phyloP scores from a whole-genome alignment of 192 early-diverging fungal genomes.

The Coemansia sp. region DNA sequence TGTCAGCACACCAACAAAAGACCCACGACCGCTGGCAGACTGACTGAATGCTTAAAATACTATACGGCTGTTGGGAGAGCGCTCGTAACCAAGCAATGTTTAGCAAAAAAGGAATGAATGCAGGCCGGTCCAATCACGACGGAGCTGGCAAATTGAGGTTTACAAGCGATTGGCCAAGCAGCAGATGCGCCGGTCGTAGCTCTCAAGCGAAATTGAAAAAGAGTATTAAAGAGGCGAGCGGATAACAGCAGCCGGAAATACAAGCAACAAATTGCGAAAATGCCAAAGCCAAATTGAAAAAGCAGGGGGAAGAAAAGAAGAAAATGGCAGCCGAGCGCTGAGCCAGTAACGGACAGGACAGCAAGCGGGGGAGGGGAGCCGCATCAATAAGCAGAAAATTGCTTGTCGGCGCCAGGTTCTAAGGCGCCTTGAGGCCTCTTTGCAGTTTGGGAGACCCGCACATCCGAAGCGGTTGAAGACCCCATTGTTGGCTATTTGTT shows the following conservation, averaged over 20 bases:
- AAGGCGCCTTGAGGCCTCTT: not conserved
- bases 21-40: not conserved
- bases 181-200: not conserved
- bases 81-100: not conserved
- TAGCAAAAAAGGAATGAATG: not conserved
- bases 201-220: not conserved
- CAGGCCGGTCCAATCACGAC: not conserved
- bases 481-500: conserved; percentile 6
- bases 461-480: not conserved
- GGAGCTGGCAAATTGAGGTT: no score
- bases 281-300: conserved; percentile 8
- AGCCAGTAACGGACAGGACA: not conserved
- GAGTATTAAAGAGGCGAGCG: not conserved
- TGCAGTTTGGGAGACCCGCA: conserved; percentile 4
- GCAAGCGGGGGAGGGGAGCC: not conserved
- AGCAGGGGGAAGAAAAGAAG: not conserved
- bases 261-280: conserved; percentile 3
- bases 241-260: not conserved
- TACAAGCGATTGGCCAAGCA: not conserved
- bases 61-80: not conserved
- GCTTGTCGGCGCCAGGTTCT: not conserved
- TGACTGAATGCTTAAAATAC: not conserved
- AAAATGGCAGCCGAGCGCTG: not conserved
- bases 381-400: not conserved
- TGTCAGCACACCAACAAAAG: not conserved